phyloP scores from a whole-genome alignment of 2,329 filamentous ascomycete genomes.

The Cadophora luteo-olivacea region DNA sequence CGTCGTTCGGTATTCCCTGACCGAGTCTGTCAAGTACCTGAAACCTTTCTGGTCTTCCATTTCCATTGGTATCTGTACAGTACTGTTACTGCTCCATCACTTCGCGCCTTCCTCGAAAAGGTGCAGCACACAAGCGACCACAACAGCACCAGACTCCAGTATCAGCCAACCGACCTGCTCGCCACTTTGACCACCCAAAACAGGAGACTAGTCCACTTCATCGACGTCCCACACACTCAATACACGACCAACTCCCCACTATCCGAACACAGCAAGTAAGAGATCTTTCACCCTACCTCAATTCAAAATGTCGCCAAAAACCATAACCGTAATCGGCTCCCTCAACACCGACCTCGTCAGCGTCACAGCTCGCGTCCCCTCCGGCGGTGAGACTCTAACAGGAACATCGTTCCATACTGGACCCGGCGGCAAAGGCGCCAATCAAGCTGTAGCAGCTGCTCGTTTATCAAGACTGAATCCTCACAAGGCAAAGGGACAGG shows the following conservation, averaged over 20 bases:
- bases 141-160: neutral
- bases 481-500: constrained; percentile 3
- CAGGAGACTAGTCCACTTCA: neutral
- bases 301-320: constrained; percentile 37
- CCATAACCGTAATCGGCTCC: constrained; percentile 86
- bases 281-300: neutral
- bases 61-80: neutral
- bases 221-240: neutral
- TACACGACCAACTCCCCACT: neutral
- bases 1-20: neutral
- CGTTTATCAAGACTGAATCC: constrained; percentile 71
- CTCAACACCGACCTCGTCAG: constrained; percentile 95
- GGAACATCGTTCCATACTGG: constrained; percentile 79
- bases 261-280: too few species aligned
- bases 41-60: neutral
- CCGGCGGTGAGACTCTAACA: constrained; percentile 86
- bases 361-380: constrained; percentile 82
- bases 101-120: neutral
- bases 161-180: neutral
- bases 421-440: constrained; percentile 92
- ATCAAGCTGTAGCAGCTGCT: constrained; percentile 66
- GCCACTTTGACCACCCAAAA: too few species aligned
- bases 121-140: neutral
- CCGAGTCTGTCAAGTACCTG: neutral
- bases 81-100: too few species aligned